These are phyloP conservation scores for Leccinum uliginosum DNA, from an alignment of 768 basidiomycete genomes.

Conservation along the genomic window DNA sequence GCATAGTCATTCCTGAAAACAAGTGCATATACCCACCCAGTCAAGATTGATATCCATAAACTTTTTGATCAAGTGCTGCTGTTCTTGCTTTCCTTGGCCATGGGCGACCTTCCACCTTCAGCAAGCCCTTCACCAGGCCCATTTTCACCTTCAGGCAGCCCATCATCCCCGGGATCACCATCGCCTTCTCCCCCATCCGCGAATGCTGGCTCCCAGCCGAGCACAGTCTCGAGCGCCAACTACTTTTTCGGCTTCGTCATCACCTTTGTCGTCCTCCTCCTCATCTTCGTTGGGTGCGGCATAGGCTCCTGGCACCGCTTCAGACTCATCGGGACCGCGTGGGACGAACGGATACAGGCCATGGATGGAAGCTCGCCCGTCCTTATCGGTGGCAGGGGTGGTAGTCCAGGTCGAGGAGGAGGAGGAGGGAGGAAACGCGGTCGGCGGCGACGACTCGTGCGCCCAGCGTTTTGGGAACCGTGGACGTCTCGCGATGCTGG, in stretches of 20 bases:
- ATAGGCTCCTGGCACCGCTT: constrained; percentile 43
- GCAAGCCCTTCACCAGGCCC: not conserved
- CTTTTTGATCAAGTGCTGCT: too few relatives aligned
- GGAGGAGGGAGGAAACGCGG: constrained; percentile 9
- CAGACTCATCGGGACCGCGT: constrained; percentile 13
- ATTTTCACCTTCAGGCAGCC: not conserved
- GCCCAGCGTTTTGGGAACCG: constrained; percentile 18
- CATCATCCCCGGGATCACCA: not conserved
- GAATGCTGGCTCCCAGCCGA: not conserved
- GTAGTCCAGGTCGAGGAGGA: not conserved
- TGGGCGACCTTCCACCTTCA: not conserved
- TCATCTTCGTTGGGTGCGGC: constrained; percentile 50
- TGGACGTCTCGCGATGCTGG: constrained; percentile 11
- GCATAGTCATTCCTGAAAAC: constrained; percentile 18
- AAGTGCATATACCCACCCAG: not conserved
- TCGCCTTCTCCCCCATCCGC: not conserved
- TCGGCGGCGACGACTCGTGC: constrained; percentile 14
- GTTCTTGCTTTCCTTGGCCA: too few relatives aligned
- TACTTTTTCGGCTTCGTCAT: constrained; percentile 33
- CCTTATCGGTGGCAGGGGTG: not conserved
- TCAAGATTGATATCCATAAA: constrained; percentile 7
- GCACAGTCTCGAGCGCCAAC: constrained; percentile 17
- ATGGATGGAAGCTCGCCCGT: constrained; percentile 7
- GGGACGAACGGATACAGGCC: constrained; percentile 18
- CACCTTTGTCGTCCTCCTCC: constrained; percentile 33